Evolutionary conservation across 257 asterid genomes (phyloP).

Genomic region (Verbena officinalis): DNA sequence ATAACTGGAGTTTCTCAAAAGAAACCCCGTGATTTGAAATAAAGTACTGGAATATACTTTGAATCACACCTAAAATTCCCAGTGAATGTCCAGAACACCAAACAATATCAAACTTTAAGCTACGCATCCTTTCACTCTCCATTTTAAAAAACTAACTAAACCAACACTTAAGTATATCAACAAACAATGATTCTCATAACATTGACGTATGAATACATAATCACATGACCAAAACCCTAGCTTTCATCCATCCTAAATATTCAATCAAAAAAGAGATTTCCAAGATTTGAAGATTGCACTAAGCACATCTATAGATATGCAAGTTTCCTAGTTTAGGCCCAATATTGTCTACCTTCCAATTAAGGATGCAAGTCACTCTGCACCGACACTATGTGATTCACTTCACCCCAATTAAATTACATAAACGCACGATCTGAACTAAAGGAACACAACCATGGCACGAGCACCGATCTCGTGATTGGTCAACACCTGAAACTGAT

Average conservation of each 20-base stretch:
- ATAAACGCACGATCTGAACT: constrained; percentile 19
- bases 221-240: neutral
- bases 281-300: constrained; percentile 12
- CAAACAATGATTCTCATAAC: neutral
- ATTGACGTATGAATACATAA: neutral
- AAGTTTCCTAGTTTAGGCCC: neutral
- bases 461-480: neutral
- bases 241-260: neutral
- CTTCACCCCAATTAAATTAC: neutral
- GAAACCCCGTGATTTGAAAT: neutral
- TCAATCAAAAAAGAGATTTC: neutral
- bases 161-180: neutral
- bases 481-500: constrained; percentile 14
- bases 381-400: constrained; percentile 14
- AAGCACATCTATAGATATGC: neutral
- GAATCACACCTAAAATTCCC: neutral
- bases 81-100: no score
- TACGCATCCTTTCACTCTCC: neutral
- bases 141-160: neutral
- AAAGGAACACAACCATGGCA: neutral
- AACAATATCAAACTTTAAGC: neutral
- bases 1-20: neutral
- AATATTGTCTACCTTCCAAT: neutral
- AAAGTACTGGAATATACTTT: neutral
- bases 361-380: constrained; percentile 12